Percentiles rank a stretch among this genome's conserved stretches.
Evolutionary conservation across 345 rosid species (phyloP).

Genomic region (Syzygium jambos): DNA sequence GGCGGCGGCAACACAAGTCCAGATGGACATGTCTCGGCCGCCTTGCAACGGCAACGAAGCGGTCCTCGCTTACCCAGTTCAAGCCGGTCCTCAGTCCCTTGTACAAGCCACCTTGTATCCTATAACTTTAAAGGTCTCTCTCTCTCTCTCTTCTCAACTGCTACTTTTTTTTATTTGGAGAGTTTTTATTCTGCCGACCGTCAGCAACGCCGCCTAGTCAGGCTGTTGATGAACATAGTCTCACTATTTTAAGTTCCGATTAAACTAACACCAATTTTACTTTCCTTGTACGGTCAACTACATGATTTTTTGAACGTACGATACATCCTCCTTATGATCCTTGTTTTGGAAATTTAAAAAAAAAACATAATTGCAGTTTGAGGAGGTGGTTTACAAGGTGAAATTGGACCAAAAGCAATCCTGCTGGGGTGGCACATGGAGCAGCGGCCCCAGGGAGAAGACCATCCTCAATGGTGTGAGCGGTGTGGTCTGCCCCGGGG

Average conservation of each 20-base stretch:
- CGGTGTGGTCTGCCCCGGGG: conserved; percentile 85
- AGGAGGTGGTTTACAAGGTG: conserved; percentile 82
- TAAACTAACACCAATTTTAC: neutral
- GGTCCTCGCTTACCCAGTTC: conserved; percentile 35
- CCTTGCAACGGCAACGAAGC: conserved; percentile 11
- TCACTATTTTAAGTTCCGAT: neutral
- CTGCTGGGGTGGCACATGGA: conserved; percentile 48
- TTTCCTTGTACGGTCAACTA: neutral
- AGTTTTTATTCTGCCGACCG: neutral
- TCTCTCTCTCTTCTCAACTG: neutral
- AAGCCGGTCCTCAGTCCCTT: conserved; percentile 36
- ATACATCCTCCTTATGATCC: neutral
- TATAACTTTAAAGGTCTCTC: conserved; percentile 76
- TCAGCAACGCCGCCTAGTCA: neutral
- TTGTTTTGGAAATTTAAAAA: neutral
- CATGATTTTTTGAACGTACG: neutral
- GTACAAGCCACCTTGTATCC: conserved; percentile 41
- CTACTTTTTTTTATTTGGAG: neutral
- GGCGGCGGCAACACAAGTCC: conserved; percentile 12
- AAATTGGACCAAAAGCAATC: conserved; percentile 43
- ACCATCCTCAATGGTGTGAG: conserved; percentile 74
- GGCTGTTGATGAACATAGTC: neutral
- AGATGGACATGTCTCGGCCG: neutral
- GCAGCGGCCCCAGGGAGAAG: conserved; percentile 40
- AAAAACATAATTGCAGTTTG: conserved; percentile 47